phyloP scores from a whole-genome alignment of 768 basidiomycete species.

The Lactifluus piperatus region DNA sequence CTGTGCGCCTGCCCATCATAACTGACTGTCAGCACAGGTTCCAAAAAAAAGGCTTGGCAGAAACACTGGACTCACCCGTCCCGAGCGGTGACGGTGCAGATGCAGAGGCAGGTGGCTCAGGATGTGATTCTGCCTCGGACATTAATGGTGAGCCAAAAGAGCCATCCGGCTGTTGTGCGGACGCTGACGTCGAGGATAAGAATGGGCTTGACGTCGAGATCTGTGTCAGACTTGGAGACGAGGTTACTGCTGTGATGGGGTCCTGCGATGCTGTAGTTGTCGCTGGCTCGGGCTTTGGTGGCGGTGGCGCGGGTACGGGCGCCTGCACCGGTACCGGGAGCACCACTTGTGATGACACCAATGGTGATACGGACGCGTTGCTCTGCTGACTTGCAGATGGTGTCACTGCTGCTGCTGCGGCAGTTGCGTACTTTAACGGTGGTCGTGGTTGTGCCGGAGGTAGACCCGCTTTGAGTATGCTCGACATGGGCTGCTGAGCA shows the following conservation, averaged over 20 bases:
- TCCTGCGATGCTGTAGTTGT: conserved; percentile 26
- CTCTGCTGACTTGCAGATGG: conserved; percentile 25
- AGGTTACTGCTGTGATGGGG: conserved; percentile 33
- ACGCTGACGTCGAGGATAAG: conserved; percentile 59
- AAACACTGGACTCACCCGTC: not conserved
- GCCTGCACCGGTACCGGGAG: conserved; percentile 32
- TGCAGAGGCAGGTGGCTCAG: conserved; percentile 33
- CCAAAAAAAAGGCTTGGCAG: not conserved
- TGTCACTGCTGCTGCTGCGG: conserved; percentile 61
- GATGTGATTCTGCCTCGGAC: conserved; percentile 50
- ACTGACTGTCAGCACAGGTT: conserved; percentile 5
- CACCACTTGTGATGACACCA: conserved; percentile 33
- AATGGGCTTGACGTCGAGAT: conserved; percentile 76
- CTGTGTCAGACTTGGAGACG: conserved; percentile 82
- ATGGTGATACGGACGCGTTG: conserved; percentile 28
- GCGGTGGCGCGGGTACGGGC: conserved; percentile 29
- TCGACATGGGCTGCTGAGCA: conserved; percentile 65
- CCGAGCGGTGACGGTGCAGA: conserved; percentile 52
- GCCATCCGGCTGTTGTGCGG: conserved; percentile 52
- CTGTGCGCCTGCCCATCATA: not conserved
- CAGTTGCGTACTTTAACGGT: conserved; percentile 86
- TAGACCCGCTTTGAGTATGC: conserved; percentile 69
- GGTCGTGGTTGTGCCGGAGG: conserved; percentile 50
- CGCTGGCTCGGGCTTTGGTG: conserved; percentile 24
- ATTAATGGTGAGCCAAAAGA: conserved; percentile 68